These are phyloP conservation scores for Phytophthora melonis DNA, from an alignment of 352 stramenopile species.

Conservation along the genomic window DNA sequence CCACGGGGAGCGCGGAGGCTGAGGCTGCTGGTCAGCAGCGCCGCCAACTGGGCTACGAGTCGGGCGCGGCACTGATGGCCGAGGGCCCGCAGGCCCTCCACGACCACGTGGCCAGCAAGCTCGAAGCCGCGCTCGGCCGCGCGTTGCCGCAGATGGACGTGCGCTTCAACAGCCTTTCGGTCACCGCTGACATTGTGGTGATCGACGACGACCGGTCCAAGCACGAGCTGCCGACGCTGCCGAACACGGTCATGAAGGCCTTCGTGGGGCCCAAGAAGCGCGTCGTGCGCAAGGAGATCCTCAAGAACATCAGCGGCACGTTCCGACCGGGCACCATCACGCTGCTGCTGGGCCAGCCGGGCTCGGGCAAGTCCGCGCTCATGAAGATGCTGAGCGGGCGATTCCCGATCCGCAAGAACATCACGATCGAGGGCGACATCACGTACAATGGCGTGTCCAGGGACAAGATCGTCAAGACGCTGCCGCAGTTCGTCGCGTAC, in stretches of 20 bases:
- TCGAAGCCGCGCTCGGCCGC: background rate
- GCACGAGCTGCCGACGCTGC: conserved; percentile 1
- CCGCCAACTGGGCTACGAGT: background rate
- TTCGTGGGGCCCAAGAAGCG: background rate
- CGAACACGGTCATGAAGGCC: background rate
- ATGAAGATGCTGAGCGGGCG: conserved; percentile 32
- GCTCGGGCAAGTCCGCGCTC: conserved; percentile 35
- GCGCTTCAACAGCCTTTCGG: background rate
- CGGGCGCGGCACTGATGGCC: background rate
- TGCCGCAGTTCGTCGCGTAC: conserved; percentile 54
- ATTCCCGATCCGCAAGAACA: conserved; percentile 25
- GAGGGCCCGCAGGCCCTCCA: background rate
- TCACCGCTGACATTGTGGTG: conserved; percentile 2
- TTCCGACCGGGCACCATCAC: conserved; percentile 28
- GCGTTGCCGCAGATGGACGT: background rate
- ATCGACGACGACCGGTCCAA: background rate
- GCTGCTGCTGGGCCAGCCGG: conserved; percentile 18
- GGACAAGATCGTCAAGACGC: background rate
- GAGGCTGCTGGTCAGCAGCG: too few species aligned
- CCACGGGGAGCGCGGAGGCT: too few species aligned
- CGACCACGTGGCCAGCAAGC: background rate
- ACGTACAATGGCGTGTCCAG: conserved; percentile 10
- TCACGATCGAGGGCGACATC: conserved; percentile 15
- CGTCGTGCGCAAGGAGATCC: conserved; percentile 20
- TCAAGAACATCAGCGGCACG: conserved; percentile 22